phyloP scores from a whole-genome alignment of 140 eudicot genomes.

The Anethum foeniculum region DNA sequence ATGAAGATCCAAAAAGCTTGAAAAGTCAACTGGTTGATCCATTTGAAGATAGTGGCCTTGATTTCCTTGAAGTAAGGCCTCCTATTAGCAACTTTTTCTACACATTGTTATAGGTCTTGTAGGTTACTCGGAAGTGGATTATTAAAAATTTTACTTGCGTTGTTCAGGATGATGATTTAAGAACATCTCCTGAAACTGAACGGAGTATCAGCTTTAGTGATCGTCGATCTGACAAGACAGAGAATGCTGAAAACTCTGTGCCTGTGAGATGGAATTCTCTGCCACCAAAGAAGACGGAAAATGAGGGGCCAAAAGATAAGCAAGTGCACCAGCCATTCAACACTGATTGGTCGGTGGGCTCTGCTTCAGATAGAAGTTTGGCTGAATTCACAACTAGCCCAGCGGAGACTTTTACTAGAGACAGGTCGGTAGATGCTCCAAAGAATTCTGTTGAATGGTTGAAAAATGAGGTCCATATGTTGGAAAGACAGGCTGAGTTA shows the following conservation, averaged over 20 bases:
- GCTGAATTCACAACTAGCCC: slow-evolving; percentile 32
- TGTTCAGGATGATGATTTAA: slow-evolving; percentile 36
- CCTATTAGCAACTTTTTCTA: slow-evolving; percentile 1
- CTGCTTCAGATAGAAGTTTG: slow-evolving; percentile 53
- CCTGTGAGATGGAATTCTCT: slow-evolving; percentile 18
- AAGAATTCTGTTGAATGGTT: slow-evolving; percentile 25
- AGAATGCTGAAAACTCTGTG: slow-evolving; percentile 10
- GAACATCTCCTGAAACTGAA: slow-evolving; percentile 25
- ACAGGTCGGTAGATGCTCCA: slow-evolving; percentile 25
- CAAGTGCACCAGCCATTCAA: slow-evolving; percentile 28
- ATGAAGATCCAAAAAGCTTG: slow-evolving; percentile 32
- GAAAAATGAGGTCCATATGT: slow-evolving; percentile 33
- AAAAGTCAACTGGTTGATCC: slow-evolving; percentile 41
- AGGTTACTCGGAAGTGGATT: background rate
- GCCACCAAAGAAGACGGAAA: slow-evolving; percentile 14
- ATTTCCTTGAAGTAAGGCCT: slow-evolving; percentile 45
- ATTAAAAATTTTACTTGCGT: slow-evolving; percentile 11
- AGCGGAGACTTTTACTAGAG: slow-evolving; percentile 21
- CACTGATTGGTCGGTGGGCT: slow-evolving; percentile 49
- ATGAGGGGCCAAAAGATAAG: slow-evolving; percentile 16
- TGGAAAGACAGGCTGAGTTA: slow-evolving; percentile 70
- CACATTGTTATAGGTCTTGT: background rate
- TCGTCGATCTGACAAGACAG: slow-evolving; percentile 17
- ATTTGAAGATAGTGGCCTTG: slow-evolving; percentile 24
- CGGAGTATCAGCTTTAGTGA: slow-evolving; percentile 17